These are phyloP conservation scores for Mucor sp. DNA, from an alignment of 371 early-diverging fungal species.

Conservation along the genomic window DNA sequence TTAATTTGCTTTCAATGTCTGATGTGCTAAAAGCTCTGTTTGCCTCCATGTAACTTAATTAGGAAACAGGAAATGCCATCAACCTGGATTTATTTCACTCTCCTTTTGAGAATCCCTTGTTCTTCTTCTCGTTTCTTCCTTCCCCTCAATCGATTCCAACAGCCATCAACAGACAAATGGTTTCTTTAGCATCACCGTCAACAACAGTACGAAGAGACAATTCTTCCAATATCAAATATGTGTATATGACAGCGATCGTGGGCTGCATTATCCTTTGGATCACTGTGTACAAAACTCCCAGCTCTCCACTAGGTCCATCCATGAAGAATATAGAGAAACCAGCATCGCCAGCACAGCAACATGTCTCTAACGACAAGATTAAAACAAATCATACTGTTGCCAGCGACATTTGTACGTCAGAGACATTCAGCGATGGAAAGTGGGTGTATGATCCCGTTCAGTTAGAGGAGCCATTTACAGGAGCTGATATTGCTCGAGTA, in stretches of 20 bases:
- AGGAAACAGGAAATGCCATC: conserved; percentile 5
- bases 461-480: conserved; percentile 12
- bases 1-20: neutral
- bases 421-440: conserved; percentile 36
- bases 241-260: conserved; percentile 1
- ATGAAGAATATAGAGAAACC: neutral
- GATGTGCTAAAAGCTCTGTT: neutral
- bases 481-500: conserved; percentile 21
- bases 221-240: neutral
- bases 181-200: neutral
- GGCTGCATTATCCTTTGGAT: conserved; percentile 13
- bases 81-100: neutral
- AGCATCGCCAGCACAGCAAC: neutral
- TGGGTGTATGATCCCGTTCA: conserved; percentile 33
- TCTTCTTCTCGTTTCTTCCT: neutral
- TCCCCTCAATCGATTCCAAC: neutral
- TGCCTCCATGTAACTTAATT: neutral
- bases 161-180: neutral
- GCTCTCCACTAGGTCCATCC: neutral
- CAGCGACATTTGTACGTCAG: conserved; percentile 27
- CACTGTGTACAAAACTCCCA: conserved; percentile 3
- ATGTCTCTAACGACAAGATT: neutral
- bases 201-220: neutral
- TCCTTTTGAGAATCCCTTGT: neutral
- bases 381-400: neutral